A percentile compares a stretch with the other conserved stretches of the same genome.
These are phyloP conservation scores for Centaurea solstitialis DNA, from an alignment of 129 eudicot genomes.

Conservation along the genomic window DNA sequence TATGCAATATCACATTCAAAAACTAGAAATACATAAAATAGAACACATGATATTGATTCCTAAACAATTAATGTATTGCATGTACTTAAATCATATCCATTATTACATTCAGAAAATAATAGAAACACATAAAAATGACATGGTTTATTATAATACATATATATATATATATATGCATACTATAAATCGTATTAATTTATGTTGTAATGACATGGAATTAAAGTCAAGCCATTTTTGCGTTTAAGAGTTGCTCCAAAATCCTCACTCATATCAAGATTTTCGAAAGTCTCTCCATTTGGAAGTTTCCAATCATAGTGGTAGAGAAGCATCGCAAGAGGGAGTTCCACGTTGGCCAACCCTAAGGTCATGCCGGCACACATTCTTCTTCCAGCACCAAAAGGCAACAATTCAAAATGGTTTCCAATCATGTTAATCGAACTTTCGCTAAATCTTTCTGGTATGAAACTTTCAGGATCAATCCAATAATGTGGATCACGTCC, in stretches of 20 bases:
- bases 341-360: conserved; percentile 21
- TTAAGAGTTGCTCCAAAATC: conserved; percentile 16
- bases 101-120: too few relatives aligned
- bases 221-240: background rate
- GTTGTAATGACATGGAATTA: background rate
- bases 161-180: too few relatives aligned
- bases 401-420: conserved; percentile 14
- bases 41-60: too few relatives aligned
- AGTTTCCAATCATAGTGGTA: conserved; percentile 35
- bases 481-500: conserved; percentile 28
- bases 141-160: too few relatives aligned
- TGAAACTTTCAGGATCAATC: conserved; percentile 23
- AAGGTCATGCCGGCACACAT: conserved; percentile 3
- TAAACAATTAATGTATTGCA: too few relatives aligned
- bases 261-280: conserved; percentile 17
- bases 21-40: too few relatives aligned
- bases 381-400: conserved; percentile 34
- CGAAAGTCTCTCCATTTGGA: background rate
- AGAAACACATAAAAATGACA: too few relatives aligned
- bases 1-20: too few relatives aligned
- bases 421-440: conserved; percentile 10
- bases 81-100: too few relatives aligned
- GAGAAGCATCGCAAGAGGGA: conserved; percentile 25
- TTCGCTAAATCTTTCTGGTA: conserved; percentile 28
- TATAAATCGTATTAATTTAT: background rate